These are phyloP conservation scores for Nevesoporus exiguus DNA, from an alignment of 768 basidiomycete genomes.

Conservation along the genomic window DNA sequence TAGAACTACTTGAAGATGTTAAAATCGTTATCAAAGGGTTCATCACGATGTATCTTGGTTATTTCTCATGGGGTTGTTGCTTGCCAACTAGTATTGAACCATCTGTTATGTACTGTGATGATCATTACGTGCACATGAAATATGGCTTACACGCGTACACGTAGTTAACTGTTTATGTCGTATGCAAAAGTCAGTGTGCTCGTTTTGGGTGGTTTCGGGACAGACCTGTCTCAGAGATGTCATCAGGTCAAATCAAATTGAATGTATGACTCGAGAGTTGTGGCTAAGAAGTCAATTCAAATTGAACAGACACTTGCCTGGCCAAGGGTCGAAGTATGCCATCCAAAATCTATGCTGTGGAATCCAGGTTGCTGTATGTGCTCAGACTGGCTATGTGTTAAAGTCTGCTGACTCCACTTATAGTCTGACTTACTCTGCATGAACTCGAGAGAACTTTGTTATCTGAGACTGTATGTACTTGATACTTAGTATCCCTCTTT, in stretches of 20 bases:
- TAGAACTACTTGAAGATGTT: slow-evolving; percentile 16
- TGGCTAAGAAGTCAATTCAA: not conserved
- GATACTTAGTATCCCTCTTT: too few relatives aligned
- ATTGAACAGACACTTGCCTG: not conserved
- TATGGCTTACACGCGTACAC: not conserved
- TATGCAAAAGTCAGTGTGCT: slow-evolving; percentile 2
- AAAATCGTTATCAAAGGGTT: slow-evolving; percentile 9
- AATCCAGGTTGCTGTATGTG: slow-evolving; percentile 8
- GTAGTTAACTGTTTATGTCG: not conserved
- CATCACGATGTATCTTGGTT: slow-evolving; percentile 15
- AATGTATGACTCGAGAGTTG: not conserved
- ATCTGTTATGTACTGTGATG: slow-evolving; percentile 1
- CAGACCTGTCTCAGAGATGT: not conserved
- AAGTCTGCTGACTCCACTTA: too few relatives aligned
- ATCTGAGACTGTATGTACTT: too few relatives aligned
- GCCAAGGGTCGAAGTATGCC: not conserved
- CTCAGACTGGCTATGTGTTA: not conserved
- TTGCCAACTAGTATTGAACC: slow-evolving; percentile 2
- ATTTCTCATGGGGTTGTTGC: slow-evolving; percentile 17
- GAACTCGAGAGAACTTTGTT: too few relatives aligned
- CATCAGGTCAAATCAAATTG: not conserved
- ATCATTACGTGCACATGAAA: not conserved
- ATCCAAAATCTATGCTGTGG: slow-evolving; percentile 4
- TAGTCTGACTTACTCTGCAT: too few relatives aligned
- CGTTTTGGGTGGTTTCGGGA: not conserved